Evolutionary conservation across 768 basidiomycete genomes (phyloP).

Genomic region (Suillus bovinus): DNA sequence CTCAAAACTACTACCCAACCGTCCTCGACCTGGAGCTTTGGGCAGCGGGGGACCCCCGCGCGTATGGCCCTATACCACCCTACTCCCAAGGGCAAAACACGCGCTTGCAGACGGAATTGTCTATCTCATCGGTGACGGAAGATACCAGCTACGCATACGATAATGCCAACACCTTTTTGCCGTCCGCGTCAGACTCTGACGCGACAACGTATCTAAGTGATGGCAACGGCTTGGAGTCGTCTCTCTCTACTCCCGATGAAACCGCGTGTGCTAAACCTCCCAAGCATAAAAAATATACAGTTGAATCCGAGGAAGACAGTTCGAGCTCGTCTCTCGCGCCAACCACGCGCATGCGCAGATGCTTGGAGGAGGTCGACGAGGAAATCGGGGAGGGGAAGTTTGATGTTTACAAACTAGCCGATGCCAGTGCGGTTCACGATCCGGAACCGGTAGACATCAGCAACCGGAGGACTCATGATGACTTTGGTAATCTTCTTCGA

Average conservation of each 20-base stretch:
- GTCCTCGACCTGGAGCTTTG: neutral
- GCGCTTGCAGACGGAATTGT: neutral
- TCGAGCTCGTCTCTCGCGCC: neutral
- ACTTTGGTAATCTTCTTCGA: neutral
- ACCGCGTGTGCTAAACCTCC: too few species aligned
- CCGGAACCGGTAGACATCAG: neutral
- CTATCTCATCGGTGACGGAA: neutral
- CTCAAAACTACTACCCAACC: neutral
- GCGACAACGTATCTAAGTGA: neutral
- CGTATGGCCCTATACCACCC: neutral
- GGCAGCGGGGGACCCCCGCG: neutral
- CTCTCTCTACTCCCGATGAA: too few species aligned
- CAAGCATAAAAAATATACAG: neutral
- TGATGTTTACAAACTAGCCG: neutral
- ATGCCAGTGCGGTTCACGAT: neutral
- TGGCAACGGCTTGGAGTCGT: neutral
- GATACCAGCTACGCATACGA: neutral
- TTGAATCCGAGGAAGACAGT: neutral
- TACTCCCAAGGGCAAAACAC: neutral
- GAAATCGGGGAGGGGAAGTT: neutral
- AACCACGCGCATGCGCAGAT: neutral
- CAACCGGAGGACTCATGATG: neutral
- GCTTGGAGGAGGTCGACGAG: neutral
- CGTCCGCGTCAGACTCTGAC: neutral
- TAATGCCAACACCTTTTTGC: too few species aligned